A percentile compares a stretch with the other conserved stretches of the same genome.
Evolutionary conservation across 2,329 filamentous ascomycete genomes (phyloP).

Genomic region (Penicillium brasilianum): DNA sequence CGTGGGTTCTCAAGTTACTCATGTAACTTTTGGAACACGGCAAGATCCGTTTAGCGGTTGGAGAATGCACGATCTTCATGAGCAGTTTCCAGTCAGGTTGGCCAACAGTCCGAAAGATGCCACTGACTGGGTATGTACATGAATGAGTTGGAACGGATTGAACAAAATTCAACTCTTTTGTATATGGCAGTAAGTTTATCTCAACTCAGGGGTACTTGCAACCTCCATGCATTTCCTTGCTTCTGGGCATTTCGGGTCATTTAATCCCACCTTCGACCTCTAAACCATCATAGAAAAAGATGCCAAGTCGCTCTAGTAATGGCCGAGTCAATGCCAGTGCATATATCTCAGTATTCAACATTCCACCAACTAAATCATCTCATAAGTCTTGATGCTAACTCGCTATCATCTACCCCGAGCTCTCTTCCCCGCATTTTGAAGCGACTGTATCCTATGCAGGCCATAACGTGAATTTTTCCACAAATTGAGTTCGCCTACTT

Average conservation of each 20-base stretch:
- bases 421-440: background rate
- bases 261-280: background rate
- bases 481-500: background rate
- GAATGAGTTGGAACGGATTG: too few relatives aligned
- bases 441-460: background rate
- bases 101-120: too few relatives aligned
- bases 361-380: background rate
- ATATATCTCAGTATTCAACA: background rate
- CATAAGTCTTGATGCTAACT: background rate
- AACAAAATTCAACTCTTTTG: too few relatives aligned
- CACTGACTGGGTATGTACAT: too few relatives aligned
- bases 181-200: too few relatives aligned
- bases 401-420: constrained; percentile 7
- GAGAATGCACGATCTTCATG: too few relatives aligned
- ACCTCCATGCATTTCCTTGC: too few relatives aligned
- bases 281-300: background rate
- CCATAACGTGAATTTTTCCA: background rate
- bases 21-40: too few relatives aligned
- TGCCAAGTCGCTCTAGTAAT: background rate
- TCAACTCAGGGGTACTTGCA: too few relatives aligned
- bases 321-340: background rate
- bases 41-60: too few relatives aligned
- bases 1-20: too few relatives aligned
- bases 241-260: background rate
- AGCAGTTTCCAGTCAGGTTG: too few relatives aligned